A percentile compares a stretch with the other conserved stretches of the same genome.
phyloP scores from a whole-genome alignment of 768 basidiomycete species.

The Tulasnella sp. region DNA sequence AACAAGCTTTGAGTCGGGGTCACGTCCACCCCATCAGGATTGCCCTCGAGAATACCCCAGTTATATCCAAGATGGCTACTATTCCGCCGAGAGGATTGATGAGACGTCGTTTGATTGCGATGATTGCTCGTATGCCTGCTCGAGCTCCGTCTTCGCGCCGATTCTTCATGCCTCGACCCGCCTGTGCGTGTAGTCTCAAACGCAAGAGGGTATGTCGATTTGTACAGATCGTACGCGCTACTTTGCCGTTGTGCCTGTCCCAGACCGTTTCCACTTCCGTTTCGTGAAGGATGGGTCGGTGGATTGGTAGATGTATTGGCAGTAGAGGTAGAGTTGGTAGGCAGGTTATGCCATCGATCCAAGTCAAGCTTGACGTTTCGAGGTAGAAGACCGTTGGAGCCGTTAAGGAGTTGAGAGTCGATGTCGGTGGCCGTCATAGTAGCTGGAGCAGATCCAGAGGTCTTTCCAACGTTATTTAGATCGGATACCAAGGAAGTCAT shows the following conservation, averaged over 20 bases:
- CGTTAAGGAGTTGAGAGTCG: slow-evolving; percentile 4
- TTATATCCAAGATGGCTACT: background rate
- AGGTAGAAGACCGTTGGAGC: background rate
- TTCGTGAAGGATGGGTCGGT: too few relatives aligned
- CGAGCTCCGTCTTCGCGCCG: too few relatives aligned
- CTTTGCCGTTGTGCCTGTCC: too few relatives aligned
- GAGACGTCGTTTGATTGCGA: too few relatives aligned
- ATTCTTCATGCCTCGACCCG: too few relatives aligned
- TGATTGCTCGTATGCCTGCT: too few relatives aligned
- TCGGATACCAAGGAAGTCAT: background rate
- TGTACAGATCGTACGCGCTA: slow-evolving; percentile 13
- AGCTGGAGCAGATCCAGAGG: slow-evolving; percentile 3
- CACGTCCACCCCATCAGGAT: background rate
- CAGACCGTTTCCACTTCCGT: too few relatives aligned
- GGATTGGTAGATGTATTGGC: too few relatives aligned
- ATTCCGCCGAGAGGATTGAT: background rate
- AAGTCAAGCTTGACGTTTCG: background rate
- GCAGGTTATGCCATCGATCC: background rate
- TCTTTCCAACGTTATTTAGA: background rate
- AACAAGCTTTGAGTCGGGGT: slow-evolving; percentile 12
- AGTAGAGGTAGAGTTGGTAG: too few relatives aligned
- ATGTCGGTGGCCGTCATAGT: slow-evolving; percentile 6
- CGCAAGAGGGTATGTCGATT: slow-evolving; percentile 11
- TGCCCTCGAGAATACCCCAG: background rate
- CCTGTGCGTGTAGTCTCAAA: background rate